A percentile compares a stretch with the other conserved stretches of the same genome.
These are phyloP conservation scores for Ophiocordyceps unilateralis DNA, from an alignment of 2,329 filamentous ascomycete species.

Conservation along the genomic window DNA sequence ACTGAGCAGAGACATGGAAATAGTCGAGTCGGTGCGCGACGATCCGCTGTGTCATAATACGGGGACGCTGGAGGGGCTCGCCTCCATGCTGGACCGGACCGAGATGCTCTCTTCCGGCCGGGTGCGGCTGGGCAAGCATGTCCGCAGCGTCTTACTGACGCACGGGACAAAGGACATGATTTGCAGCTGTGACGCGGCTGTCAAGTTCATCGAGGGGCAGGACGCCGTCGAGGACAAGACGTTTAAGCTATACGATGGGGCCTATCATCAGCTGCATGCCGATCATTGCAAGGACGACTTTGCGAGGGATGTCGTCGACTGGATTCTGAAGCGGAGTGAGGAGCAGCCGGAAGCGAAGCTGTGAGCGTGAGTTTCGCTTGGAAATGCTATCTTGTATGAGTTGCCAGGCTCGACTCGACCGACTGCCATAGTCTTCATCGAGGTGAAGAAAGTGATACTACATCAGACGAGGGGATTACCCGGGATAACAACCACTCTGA, in stretches of 20 bases:
- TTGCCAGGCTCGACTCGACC: no score
- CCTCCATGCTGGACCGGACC: slow-evolving; percentile 61
- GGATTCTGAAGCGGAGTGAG: slow-evolving; percentile 36
- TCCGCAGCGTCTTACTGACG: slow-evolving; percentile 50
- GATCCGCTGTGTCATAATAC: slow-evolving; percentile 67
- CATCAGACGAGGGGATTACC: no score
- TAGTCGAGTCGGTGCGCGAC: slow-evolving; percentile 39
- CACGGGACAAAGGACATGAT: slow-evolving; percentile 64
- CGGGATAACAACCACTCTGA: no score
- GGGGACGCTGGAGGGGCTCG: slow-evolving; percentile 68
- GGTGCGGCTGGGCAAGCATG: slow-evolving; percentile 30
- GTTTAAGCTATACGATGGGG: slow-evolving; percentile 59
- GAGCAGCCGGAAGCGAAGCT: slow-evolving; percentile 18
- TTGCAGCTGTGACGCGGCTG: slow-evolving; percentile 47
- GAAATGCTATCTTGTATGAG: no score
- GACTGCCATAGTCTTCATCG: no score
- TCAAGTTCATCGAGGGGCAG: slow-evolving; percentile 42
- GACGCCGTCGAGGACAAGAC: slow-evolving; percentile 46
- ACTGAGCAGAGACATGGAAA: slow-evolving; percentile 48
- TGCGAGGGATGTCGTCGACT: slow-evolving; percentile 42
- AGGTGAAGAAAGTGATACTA: no score
- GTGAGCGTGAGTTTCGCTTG: slow-evolving; percentile 6
- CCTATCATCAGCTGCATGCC: slow-evolving; percentile 57
- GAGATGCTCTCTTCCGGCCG: slow-evolving; percentile 38
- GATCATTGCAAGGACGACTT: slow-evolving; percentile 38